phyloP scores from a whole-genome alignment of 208 protist species.

The Kentomonas sorsogonicus region DNA sequence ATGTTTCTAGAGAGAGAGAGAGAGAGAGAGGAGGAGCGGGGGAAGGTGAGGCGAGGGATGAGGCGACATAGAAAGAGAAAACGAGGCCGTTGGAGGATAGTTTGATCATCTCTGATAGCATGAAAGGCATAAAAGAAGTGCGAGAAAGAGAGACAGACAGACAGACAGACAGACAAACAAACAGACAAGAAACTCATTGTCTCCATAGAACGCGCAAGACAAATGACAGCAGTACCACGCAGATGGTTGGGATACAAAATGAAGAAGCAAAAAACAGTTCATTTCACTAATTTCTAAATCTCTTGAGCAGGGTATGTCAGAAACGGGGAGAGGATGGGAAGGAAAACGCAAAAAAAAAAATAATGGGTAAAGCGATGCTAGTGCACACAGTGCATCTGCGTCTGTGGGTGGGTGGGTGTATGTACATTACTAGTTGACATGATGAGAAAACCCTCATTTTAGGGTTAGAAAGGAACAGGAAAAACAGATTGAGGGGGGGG shows the following conservation, averaged over 20 bases:
- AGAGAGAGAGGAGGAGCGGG: no score
- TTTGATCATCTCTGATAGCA: no score
- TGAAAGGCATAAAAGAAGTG: no score
- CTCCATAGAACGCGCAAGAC: no score
- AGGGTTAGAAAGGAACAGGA: constrained; percentile 10
- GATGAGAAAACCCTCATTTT: background rate
- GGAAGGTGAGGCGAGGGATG: no score
- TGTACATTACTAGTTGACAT: constrained; percentile 2
- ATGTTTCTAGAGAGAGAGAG: no score
- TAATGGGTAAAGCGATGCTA: constrained; percentile 7
- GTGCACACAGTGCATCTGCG: constrained; percentile 1
- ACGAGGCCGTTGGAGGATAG: no score
- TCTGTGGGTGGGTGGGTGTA: no score
- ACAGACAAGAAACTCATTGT: background rate
- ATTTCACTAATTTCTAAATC: constrained; percentile 5
- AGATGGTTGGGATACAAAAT: constrained; percentile 6
- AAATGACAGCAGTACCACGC: constrained; percentile 3
- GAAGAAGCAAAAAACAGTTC: constrained; percentile 6
- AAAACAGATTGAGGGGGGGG: constrained; percentile 3
- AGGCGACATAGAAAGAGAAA: no score
- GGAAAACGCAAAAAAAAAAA: constrained; percentile 15
- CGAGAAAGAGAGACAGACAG: no score
- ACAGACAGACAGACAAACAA: constrained; percentile 2
- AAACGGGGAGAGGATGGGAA: background rate
- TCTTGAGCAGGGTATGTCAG: constrained; percentile 1